These are phyloP conservation scores for Amorphotheca resinae DNA, from an alignment of 495 filamentous ascomycete species.

Conservation along the genomic window DNA sequence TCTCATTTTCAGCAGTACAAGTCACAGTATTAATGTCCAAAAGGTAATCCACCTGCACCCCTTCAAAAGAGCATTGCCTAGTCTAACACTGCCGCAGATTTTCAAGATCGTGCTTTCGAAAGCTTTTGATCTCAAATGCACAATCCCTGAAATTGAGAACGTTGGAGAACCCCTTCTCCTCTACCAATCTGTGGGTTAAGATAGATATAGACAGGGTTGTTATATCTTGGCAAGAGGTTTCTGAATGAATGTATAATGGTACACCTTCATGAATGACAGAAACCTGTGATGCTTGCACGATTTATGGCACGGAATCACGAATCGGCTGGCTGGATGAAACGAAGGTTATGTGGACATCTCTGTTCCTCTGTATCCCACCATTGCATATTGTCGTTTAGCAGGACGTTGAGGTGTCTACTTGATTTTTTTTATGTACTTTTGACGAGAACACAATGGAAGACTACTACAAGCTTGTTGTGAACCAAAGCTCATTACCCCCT, in stretches of 20 bases:
- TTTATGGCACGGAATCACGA: neutral
- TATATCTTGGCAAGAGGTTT: neutral
- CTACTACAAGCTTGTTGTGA: neutral
- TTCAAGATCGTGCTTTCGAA: constrained; percentile 99
- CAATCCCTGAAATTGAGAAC: constrained; percentile 96
- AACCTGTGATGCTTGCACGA: neutral
- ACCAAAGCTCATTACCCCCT: neutral
- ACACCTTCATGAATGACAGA: neutral
- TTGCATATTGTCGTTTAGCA: constrained; percentile 11
- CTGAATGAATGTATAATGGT: neutral
- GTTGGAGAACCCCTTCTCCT: constrained; percentile 91
- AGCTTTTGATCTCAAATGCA: constrained; percentile 97
- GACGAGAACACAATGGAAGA: neutral
- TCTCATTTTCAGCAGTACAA: constrained; percentile 95
- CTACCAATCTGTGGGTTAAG: constrained; percentile 57
- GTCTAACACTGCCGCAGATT: constrained; percentile 47
- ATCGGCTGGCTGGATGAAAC: neutral
- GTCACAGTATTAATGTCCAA: constrained; percentile 98
- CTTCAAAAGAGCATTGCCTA: neutral
- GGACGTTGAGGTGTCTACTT: constrained; percentile 6
- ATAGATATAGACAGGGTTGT: neutral
- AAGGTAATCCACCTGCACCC: constrained; percentile 53
- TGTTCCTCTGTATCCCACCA: neutral
- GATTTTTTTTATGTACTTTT: neutral
- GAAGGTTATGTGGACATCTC: neutral